Conservation (phyloP, 495 filamentous ascomycete species). For the Staphylotrichum longicolle region DNA sequence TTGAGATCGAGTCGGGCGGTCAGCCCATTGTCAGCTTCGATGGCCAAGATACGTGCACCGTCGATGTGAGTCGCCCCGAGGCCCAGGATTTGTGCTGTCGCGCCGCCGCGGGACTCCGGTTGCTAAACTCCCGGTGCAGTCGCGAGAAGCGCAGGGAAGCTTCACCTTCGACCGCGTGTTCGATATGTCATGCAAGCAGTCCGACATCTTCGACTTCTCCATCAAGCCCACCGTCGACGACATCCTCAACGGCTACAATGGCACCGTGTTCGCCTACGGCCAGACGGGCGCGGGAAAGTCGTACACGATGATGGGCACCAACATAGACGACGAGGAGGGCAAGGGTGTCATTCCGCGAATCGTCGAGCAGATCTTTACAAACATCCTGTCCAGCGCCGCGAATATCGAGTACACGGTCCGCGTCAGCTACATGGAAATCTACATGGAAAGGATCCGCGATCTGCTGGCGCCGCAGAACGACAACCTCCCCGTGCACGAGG, state of each 20-base stretch:
- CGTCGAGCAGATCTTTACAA: constrained; percentile 95
- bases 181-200: constrained; percentile 81
- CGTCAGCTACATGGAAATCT: constrained; percentile 99
- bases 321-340: constrained; percentile 85
- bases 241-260: constrained; percentile 98
- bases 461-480: constrained; percentile 87
- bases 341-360: constrained; percentile 97
- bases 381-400: constrained; percentile 82
- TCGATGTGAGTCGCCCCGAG: constrained; percentile 62
- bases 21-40: constrained; percentile 87
- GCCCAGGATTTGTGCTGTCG: not conserved
- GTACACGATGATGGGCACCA: constrained; percentile 98
- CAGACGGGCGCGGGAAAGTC: constrained; percentile 99
- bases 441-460: constrained; percentile 98
- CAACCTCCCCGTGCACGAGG: constrained; percentile 94
- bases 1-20: constrained; percentile 85
- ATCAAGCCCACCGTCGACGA: constrained; percentile 96
- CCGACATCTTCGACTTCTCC: constrained; percentile 94
- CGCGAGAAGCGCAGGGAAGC: constrained; percentile 72
- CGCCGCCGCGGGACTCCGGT: not conserved
- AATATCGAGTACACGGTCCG: constrained; percentile 98
- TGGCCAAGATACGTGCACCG: constrained; percentile 80
- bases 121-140: constrained; percentile 66
- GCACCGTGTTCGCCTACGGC: constrained; percentile 97
- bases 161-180: constrained; percentile 99